Base-by-base conservation (phyloP, 768 basidiomycete species). In the Rhodocollybia butyracea region DNA sequence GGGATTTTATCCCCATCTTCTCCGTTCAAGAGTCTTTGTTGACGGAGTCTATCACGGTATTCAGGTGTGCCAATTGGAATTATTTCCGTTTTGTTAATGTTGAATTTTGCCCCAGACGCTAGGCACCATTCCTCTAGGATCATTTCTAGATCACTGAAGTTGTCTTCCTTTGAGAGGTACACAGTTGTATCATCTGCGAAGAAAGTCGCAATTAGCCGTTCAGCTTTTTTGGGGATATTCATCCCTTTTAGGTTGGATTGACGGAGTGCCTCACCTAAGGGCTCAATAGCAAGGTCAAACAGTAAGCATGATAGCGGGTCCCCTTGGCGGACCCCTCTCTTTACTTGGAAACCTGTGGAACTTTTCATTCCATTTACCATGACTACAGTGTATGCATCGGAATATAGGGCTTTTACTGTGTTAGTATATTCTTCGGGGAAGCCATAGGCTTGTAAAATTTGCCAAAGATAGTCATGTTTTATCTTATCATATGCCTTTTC, bases 321-420 rank as follows among this genome's bases (percentile, higher is more conserved):
- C 3, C 67, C 69, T 31, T 73, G 72, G 8, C 67, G 5, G 0
- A 71, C 70, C 0, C 71, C 70, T 5, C 65, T 34, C 3, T 55
- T 61, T 2, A 69, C 59, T 26, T 40, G 24, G 52, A 47, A 47
- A 1, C 58, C 65, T 0, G 59, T 52, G 3, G 36, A 34, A 39
- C 67, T 68, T 17, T 56, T 10, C 0, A 53, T 26, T 5, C 69
- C 65, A 30, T 70, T 70, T 0, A 70, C 34, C n/a, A n/a, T n/a
- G 0, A 26, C 12, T 24, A 24, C 22, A 12, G 50, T 39, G 24
- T 51, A 2, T 29, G 50, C 50, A 21, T 40, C 13, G 8, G 0
- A 61, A 40, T 76, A 77, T 10, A 75, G 64, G 0, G 56, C 34
- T 57, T 64, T 54, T 0, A 74, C 55, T 0, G 61, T 68, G 2